phyloP scores from a whole-genome alignment of 345 rosid species.

The Moringa oleifera region DNA sequence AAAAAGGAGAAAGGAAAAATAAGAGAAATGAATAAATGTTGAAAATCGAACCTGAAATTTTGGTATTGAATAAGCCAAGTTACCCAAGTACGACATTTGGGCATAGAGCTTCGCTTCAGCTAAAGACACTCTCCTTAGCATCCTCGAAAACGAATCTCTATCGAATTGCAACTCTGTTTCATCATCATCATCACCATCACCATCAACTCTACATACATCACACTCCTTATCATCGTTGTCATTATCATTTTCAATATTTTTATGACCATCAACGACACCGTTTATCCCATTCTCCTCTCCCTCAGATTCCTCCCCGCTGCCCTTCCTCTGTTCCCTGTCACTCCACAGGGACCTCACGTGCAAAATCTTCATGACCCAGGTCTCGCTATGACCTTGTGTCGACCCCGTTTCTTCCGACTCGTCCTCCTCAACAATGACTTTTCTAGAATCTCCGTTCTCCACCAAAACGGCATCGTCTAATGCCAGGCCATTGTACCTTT shows the following conservation, averaged over 20 bases:
- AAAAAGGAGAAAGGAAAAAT: too few species aligned
- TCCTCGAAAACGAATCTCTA: conserved; percentile 59
- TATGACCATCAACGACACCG: conserved; percentile 8
- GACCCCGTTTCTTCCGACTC: conserved; percentile 15
- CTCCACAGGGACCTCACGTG: conserved; percentile 63
- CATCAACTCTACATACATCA: conserved; percentile 40
- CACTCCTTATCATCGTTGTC: conserved; percentile 39
- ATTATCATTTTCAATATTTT: not conserved
- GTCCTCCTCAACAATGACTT: conserved; percentile 20
- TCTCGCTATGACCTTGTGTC: conserved; percentile 39
- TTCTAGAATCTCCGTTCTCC: conserved; percentile 35
- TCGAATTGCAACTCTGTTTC: conserved; percentile 43
- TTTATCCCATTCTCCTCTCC: conserved; percentile 9
- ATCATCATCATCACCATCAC: conserved; percentile 35
- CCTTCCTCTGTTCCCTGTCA: conserved; percentile 29
- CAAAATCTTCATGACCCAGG: conserved; percentile 91
- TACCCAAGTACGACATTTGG: conserved; percentile 73
- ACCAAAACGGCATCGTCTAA: conserved; percentile 51
- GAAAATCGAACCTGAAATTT: conserved; percentile 50
- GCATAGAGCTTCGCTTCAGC: conserved; percentile 71
- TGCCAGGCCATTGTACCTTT: conserved; percentile 41
- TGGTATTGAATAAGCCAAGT: conserved; percentile 72
- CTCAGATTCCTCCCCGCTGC: conserved; percentile 21
- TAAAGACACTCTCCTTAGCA: conserved; percentile 63
- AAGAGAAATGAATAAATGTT: not conserved